Conservation (phyloP, 768 basidiomycete genomes). For the Agaricus subrufescens region DNA sequence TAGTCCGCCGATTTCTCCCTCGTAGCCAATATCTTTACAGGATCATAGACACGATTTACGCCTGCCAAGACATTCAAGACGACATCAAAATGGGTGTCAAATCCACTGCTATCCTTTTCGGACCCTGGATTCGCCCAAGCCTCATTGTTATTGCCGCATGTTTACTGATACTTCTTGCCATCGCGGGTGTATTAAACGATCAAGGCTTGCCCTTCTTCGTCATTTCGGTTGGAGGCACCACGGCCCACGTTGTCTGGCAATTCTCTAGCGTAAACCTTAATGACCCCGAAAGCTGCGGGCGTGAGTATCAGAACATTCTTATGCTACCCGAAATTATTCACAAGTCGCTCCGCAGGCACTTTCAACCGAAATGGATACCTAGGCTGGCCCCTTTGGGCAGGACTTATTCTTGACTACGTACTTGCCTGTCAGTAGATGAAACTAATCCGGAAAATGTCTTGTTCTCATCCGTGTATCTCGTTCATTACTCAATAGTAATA, state of each 20-base stretch:
- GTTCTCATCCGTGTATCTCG: too few species aligned
- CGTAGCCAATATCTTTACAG: not conserved
- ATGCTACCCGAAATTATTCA: not conserved
- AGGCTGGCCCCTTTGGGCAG: slow-evolving; percentile 44
- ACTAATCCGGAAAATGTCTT: not conserved
- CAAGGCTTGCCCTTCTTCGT: slow-evolving; percentile 46
- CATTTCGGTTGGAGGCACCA: slow-evolving; percentile 41
- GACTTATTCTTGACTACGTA: slow-evolving; percentile 35
- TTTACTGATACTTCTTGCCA: slow-evolving; percentile 49
- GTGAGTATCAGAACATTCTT: slow-evolving; percentile 20
- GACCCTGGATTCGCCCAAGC: slow-evolving; percentile 51
- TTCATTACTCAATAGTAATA: too few species aligned
- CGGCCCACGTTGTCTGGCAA: slow-evolving; percentile 43
- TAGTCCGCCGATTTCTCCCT: not conserved
- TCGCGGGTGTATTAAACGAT: slow-evolving; percentile 47
- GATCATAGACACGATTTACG: slow-evolving; percentile 60
- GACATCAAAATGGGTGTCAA: slow-evolving; percentile 70
- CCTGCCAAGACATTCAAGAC: slow-evolving; percentile 74
- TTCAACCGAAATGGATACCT: slow-evolving; percentile 43
- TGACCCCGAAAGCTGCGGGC: slow-evolving; percentile 41
- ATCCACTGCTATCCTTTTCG: slow-evolving; percentile 74
- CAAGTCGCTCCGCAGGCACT: slow-evolving; percentile 25
- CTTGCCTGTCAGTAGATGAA: not conserved
- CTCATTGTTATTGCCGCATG: slow-evolving; percentile 45
- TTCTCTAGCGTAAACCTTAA: slow-evolving; percentile 38